Evolutionary conservation across 2,329 filamentous ascomycete genomes (phyloP), one percentile per base, ranked within the genome.

Genomic region (Paraconiothyrium sp.): DNA sequence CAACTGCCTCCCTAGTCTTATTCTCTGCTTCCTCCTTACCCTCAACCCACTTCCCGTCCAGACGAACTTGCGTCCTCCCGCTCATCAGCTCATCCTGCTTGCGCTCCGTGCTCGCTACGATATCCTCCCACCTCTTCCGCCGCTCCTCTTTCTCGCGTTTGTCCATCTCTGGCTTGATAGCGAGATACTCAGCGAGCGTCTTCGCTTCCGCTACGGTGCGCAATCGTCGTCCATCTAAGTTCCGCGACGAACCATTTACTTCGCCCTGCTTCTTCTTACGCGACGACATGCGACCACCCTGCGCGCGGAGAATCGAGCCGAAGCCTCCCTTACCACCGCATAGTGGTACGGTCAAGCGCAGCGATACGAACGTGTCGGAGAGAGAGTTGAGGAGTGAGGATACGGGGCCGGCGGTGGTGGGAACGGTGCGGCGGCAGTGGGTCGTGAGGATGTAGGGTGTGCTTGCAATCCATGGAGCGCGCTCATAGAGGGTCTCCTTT

Each of bases 241-340:
- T 99, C 66, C 95, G 89, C 75, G 92, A 97, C 2, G 94, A 97
- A 27, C 89, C 94, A 73, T 96, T 94, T 64, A 93, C 90, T 41
- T 97, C 93, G 57, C 88, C 90, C 59, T 90, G 90, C 73, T 90
- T 90, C 84, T 94, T 95, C 83, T 96, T 96, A 70, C 89, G 88
- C n/a, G 92, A 94, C 2, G 93, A 97, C 95, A 99, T 99, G 82
- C 96, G 94, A 44, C 96, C 95, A 75, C 96, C 95, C 3, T 95
- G 95, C 0, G 96, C 95, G 75, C 96, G 92, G 41, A 99, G 89
- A 79, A 99, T 96, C 1, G 94, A 98, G 57, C 95, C 95, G 77
- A 99, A 99, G 73, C 95, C 95, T 79, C 95, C 95, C 77, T 99
- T 99, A 76, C 96, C 96, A 82, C 96, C 95, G 70, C 90, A 92